These are phyloP conservation scores for Pyronema domesticum DNA, from an alignment of 495 filamentous ascomycete genomes.

Conservation along the genomic window DNA sequence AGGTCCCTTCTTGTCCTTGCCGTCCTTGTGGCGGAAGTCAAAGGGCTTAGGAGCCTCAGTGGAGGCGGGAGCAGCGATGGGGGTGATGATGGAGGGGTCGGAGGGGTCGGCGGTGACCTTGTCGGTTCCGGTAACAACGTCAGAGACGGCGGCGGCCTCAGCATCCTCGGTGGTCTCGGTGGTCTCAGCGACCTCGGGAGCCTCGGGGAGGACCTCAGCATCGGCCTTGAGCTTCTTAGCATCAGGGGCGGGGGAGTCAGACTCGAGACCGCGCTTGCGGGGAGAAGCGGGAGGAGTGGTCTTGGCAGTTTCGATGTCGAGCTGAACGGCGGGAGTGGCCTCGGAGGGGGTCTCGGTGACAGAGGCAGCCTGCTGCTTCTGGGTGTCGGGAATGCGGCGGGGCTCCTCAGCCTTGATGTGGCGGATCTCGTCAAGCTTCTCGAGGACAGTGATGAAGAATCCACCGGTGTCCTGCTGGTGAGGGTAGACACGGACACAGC, in stretches of 20 bases:
- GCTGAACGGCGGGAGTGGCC: constrained; percentile 1
- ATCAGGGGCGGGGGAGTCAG: constrained; percentile 18
- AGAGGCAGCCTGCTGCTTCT: constrained; percentile 17
- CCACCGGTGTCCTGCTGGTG: constrained; percentile 90
- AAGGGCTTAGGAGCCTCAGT: not conserved
- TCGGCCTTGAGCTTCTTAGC: constrained; percentile 25
- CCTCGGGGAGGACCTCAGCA: constrained; percentile 24
- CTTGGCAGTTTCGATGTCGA: constrained; percentile 14
- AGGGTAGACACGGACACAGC: constrained; percentile 82
- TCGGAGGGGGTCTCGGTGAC: constrained; percentile 36
- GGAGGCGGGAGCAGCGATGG: not conserved
- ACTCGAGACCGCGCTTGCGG: constrained; percentile 25
- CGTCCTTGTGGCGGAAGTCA: constrained; percentile 7
- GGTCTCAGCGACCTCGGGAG: constrained; percentile 11
- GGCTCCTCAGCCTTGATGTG: constrained; percentile 49
- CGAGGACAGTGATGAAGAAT: constrained; percentile 90
- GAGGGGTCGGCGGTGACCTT: constrained; percentile 9
- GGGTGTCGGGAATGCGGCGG: constrained; percentile 12
- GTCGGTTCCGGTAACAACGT: constrained; percentile 3
- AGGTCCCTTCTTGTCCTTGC: constrained; percentile 34
- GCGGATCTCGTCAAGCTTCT: constrained; percentile 77
- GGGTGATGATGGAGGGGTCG: constrained; percentile 1
- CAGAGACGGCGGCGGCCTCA: constrained; percentile 8
- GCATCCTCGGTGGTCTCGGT: too few species aligned
- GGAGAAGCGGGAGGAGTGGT: constrained; percentile 23